phyloP scores from a whole-genome alignment of 495 filamentous ascomycete species.

The Aspergillus saccharolyticus region DNA sequence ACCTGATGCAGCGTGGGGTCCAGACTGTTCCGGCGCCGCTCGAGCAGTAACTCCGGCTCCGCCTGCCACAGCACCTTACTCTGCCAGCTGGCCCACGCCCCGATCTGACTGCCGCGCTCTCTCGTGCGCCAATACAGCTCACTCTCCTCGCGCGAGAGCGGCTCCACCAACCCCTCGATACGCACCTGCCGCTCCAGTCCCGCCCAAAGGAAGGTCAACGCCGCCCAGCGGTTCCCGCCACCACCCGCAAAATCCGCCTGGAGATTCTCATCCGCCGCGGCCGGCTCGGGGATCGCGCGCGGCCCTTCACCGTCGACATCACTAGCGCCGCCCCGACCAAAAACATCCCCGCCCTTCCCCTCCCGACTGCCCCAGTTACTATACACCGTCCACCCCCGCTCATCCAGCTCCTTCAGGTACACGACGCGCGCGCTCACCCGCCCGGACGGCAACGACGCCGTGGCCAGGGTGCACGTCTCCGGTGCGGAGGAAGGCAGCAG shows the following conservation, averaged over 20 bases:
- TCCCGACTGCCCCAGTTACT: constrained; percentile 74
- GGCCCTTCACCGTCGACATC: constrained; percentile 11
- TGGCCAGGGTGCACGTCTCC: constrained; percentile 74
- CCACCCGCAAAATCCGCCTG: constrained; percentile 1
- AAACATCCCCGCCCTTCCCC: constrained; percentile 43
- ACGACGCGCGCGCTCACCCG: constrained; percentile 79
- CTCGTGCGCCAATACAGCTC: constrained; percentile 84
- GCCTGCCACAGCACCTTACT: constrained; percentile 59
- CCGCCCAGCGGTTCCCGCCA: constrained; percentile 39
- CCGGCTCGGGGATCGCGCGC: constrained; percentile 28
- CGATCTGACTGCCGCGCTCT: constrained; percentile 73
- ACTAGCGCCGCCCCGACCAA: no score
- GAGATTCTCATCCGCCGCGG: constrained; percentile 15
- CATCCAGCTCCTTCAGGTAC: constrained; percentile 76
- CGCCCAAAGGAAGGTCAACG: constrained; percentile 50
- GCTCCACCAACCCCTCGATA: constrained; percentile 69
- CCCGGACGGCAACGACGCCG: constrained; percentile 79
- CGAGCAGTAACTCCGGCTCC: constrained; percentile 23
- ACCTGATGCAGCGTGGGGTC: constrained; percentile 30
- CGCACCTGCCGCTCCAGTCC: constrained; percentile 78
- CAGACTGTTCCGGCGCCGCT: constrained; percentile 30
- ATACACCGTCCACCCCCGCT: constrained; percentile 83
- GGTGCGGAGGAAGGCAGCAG: constrained; percentile 56
- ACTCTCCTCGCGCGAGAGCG: constrained; percentile 66
- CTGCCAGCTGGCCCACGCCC: constrained; percentile 91